A percentile compares a stretch with the other conserved stretches of the same genome.
These are phyloP conservation scores for Neurospora terricola DNA, from an alignment of 495 filamentous ascomycete species.

Conservation along the genomic window DNA sequence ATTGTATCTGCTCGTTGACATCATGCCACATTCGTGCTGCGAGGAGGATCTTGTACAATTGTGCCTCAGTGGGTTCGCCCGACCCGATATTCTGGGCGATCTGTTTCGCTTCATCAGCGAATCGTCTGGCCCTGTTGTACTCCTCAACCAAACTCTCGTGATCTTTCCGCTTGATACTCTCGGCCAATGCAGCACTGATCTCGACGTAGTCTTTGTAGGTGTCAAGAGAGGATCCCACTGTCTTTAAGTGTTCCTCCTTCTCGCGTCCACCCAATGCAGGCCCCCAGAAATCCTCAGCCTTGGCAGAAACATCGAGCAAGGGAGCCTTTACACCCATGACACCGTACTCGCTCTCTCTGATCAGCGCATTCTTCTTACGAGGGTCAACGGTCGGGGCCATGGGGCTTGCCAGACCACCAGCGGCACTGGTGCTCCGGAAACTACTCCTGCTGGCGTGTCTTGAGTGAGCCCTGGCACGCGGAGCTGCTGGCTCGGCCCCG, in stretches of 20 bases:
- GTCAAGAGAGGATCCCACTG: constrained; percentile 62
- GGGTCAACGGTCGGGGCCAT: constrained; percentile 31
- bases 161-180: constrained; percentile 80
- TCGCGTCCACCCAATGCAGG: constrained; percentile 88
- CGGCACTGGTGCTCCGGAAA: constrained; percentile 49
- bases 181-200: constrained; percentile 62
- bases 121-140: constrained; percentile 65
- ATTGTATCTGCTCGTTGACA: constrained; percentile 70
- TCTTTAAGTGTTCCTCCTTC: constrained; percentile 74
- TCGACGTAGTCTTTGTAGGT: constrained; percentile 72
- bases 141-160: constrained; percentile 81
- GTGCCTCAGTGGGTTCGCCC: constrained; percentile 48
- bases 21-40: constrained; percentile 93
- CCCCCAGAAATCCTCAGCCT: constrained; percentile 95
- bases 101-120: constrained; percentile 61
- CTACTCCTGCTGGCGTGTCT: constrained; percentile 53
- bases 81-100: constrained; percentile 46
- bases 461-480: constrained; percentile 42
- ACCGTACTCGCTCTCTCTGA: constrained; percentile 91
- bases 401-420: constrained; percentile 21
- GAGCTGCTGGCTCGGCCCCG: constrained; percentile 52
- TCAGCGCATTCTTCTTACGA: constrained; percentile 76
- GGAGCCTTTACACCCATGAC: constrained; percentile 82
- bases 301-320: constrained; percentile 76
- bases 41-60: constrained; percentile 75